Evolutionary conservation across 1,284 basidiomycete species (phyloP), one percentile per base, ranked within the genome.

Genomic region (Apiotrichum montevideense): DNA sequence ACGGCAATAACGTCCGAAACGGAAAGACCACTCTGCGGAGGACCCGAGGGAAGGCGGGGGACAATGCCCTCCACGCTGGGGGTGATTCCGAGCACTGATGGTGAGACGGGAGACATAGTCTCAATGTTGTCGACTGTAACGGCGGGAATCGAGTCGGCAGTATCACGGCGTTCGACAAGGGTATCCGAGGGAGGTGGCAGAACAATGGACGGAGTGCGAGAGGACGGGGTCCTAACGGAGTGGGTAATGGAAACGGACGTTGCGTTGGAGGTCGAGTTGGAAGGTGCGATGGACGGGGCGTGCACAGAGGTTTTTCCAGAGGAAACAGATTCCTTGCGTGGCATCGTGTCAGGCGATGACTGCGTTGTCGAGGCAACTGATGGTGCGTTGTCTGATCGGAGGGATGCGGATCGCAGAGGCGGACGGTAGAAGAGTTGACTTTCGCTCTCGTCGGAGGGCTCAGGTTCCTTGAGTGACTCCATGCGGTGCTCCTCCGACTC

Each of bases 111-210:
- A 6, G 47, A 21, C 7, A 39, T 9, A n/a, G 11, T 64, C 32
- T 68, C 64, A 4, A 62, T 66, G 5, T 69, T 69, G 47, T 69
- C 57, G 32, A 73, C 49, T 42, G 71, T 68, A 39, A 73, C 67
- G 5, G 67, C 68, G 4, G 55, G 54, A 1, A 70, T 55, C 0
- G 66, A 59, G 13, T 65, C 52, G n/a, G n/a, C 29, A 11, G 51
- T 41, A 54, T 35, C n/a, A n/a, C 68, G 41, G 67, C 70, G 10
- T 63, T 68, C 9, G 68, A 54, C 33, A 61, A 58, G 6, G 63
- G 62, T 33, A 66, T 64, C 8, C 56, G 63, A 4, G 65, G 68
- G 47, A 63, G 52, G 35, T 69, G 52, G 44, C 67, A 69, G 45
- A 68, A 65, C 14, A 62, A 67, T 5, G 65, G 53, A 9, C 61